phyloP scores from a whole-genome alignment of 2,329 filamentous ascomycete genomes.

The Scortechinia acanthostroma region DNA sequence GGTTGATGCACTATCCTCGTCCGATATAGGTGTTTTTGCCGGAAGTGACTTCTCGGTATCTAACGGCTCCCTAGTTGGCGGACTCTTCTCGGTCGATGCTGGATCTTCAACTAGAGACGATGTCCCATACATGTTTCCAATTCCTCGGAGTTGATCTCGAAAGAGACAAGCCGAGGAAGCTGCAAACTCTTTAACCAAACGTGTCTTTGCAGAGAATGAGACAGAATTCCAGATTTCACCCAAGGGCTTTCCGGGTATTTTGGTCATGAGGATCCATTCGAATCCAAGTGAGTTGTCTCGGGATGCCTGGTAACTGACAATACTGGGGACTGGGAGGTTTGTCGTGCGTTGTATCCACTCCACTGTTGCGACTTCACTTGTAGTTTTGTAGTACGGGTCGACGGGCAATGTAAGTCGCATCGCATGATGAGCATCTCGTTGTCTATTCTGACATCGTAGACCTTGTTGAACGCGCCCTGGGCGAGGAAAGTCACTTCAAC shows the following conservation, averaged over 20 bases:
- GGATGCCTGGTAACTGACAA: not conserved
- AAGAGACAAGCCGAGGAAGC: too few species aligned
- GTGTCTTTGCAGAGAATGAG: slow-evolving; percentile 18
- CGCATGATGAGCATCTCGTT: slow-evolving; percentile 7
- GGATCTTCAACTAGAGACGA: too few species aligned
- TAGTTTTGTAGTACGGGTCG: slow-evolving; percentile 13
- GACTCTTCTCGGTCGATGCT: too few species aligned
- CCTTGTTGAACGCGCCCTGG: slow-evolving; percentile 17
- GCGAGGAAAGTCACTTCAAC: slow-evolving; percentile 13
- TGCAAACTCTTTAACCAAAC: slow-evolving; percentile 17
- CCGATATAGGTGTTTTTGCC: too few species aligned
- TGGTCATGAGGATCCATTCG: slow-evolving; percentile 7
- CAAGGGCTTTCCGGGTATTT: slow-evolving; percentile 13
- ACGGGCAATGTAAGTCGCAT: slow-evolving; percentile 16
- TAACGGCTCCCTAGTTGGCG: too few species aligned
- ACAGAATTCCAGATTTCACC: slow-evolving; percentile 19
- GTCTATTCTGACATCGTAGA: slow-evolving; percentile 13
- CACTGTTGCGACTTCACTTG: slow-evolving; percentile 3
- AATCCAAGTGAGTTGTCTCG: slow-evolving; percentile 3
- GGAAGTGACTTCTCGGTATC: too few species aligned
- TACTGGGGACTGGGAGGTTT: slow-evolving; percentile 4
- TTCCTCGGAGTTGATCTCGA: slow-evolving; percentile 13
- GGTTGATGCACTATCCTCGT: too few species aligned
- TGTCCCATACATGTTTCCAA: slow-evolving; percentile 14
- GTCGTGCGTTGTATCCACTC: not conserved